phyloP scores from a whole-genome alignment of 108 stramenopile genomes.

The Nitzschia sp. region DNA sequence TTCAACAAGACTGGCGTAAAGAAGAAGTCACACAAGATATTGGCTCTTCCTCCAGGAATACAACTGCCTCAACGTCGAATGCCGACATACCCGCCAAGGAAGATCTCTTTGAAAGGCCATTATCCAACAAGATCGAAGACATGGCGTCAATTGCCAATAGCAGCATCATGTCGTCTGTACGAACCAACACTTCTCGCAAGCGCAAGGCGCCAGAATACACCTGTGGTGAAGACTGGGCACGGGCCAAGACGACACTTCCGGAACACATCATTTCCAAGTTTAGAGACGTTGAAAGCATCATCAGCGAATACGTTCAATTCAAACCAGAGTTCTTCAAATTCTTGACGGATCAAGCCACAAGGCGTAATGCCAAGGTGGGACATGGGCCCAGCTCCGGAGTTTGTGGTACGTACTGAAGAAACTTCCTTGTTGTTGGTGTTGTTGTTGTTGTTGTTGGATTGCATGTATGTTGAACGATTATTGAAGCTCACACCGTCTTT shows the following conservation, averaged over 20 bases:
- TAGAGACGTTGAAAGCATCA: constrained; percentile 54
- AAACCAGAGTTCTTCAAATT: constrained; percentile 62
- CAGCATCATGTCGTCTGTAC: constrained; percentile 17
- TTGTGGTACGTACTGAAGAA: constrained; percentile 21
- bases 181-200: constrained; percentile 50
- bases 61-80: not conserved
- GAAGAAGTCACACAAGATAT: not conserved
- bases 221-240: constrained; percentile 72
- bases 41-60: too few species aligned
- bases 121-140: not conserved
- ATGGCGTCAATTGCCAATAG: not conserved
- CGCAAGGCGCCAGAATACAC: constrained; percentile 47
- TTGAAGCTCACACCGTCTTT: too few species aligned
- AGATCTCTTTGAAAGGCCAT: not conserved
- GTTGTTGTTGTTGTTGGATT: too few species aligned
- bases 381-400: constrained; percentile 30
- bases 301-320: constrained; percentile 67
- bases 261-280: constrained; percentile 39
- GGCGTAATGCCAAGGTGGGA: constrained; percentile 33
- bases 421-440: too few species aligned
- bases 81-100: not conserved
- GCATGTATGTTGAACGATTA: too few species aligned
- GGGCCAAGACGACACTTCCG: constrained; percentile 50
- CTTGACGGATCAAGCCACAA: constrained; percentile 52
- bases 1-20: constrained; percentile 17